phyloP scores from a whole-genome alignment of 352 stramenopile genomes.

The Phytophthora hibernalis region DNA sequence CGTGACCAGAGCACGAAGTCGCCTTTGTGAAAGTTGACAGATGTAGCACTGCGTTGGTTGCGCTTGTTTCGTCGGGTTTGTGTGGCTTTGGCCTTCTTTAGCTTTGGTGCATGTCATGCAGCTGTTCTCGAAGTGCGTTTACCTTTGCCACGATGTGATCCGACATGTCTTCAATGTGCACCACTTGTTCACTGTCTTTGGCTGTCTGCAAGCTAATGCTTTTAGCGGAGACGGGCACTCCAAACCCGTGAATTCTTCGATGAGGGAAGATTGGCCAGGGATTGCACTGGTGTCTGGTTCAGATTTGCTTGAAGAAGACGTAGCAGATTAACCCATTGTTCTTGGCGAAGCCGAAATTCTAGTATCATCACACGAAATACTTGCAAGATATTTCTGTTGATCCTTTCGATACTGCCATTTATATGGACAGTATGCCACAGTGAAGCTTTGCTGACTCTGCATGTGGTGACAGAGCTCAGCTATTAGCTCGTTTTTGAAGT shows the following conservation, averaged over 20 bases:
- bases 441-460: conserved; percentile 14
- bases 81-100: neutral
- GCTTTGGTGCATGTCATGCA: conserved; percentile 5
- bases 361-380: conserved; percentile 8
- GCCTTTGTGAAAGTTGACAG: conserved; percentile 6
- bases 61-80: conserved; percentile 3
- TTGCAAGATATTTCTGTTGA: conserved; percentile 12
- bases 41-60: neutral
- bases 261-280: conserved; percentile 1
- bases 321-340: conserved; percentile 5
- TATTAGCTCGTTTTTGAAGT: conserved; percentile 12
- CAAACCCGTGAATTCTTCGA: conserved; percentile 9
- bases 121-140: neutral
- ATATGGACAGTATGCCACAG: conserved; percentile 7
- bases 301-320: conserved; percentile 5
- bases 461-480: neutral
- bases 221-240: conserved; percentile 1
- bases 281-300: conserved; percentile 4
- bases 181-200: neutral
- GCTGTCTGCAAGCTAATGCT: conserved; percentile 8
- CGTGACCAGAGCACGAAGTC: conserved; percentile 4
- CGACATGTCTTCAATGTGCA: neutral
- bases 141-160: neutral
- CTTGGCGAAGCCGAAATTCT: conserved; percentile 1
- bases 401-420: conserved; percentile 9